A percentile compares a stretch with the other conserved stretches of the same genome.
These are phyloP conservation scores for Microdochium bolleyi DNA, from an alignment of 2,329 filamentous ascomycete species.

Conservation along the genomic window DNA sequence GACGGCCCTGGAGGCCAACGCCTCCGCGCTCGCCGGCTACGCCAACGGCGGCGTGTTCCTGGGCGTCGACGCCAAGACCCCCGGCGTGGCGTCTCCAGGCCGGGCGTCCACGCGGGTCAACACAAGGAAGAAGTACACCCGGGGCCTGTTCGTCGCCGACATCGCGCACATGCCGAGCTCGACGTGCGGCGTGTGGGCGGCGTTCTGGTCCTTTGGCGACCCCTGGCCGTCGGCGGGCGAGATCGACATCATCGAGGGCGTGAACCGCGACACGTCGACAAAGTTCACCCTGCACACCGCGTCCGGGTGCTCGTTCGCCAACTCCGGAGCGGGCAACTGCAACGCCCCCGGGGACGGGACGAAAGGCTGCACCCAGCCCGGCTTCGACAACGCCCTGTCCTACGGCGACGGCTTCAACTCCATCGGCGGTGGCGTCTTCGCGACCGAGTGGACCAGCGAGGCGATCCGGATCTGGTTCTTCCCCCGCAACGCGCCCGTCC, in stretches of 20 bases:
- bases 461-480: slow-evolving; percentile 81
- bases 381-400: slow-evolving; percentile 38
- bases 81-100: slow-evolving; percentile 42
- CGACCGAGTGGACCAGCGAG: slow-evolving; percentile 65
- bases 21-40: slow-evolving; percentile 49
- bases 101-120: slow-evolving; percentile 63
- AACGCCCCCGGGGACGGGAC: slow-evolving; percentile 38
- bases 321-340: slow-evolving; percentile 38
- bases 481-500: slow-evolving; percentile 50
- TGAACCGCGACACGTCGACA: slow-evolving; percentile 54
- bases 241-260: slow-evolving; percentile 75
- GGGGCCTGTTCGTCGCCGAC: slow-evolving; percentile 66
- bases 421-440: slow-evolving; percentile 62
- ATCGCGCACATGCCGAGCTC: slow-evolving; percentile 69
- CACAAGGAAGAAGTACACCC: slow-evolving; percentile 58
- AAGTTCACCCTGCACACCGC: slow-evolving; percentile 62
- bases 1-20: slow-evolving; percentile 46
- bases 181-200: slow-evolving; percentile 68
- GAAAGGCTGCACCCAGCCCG: slow-evolving; percentile 50
- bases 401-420: slow-evolving; percentile 67
- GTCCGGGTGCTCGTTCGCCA: slow-evolving; percentile 45
- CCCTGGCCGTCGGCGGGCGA: slow-evolving; percentile 65
- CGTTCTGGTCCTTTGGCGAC: slow-evolving; percentile 61
- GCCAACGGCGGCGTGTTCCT: slow-evolving; percentile 53
- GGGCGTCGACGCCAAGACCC: slow-evolving; percentile 57